Conservation (phyloP, 2,329 filamentous ascomycete species). For the Teratosphaeria gauchensis region DNA sequence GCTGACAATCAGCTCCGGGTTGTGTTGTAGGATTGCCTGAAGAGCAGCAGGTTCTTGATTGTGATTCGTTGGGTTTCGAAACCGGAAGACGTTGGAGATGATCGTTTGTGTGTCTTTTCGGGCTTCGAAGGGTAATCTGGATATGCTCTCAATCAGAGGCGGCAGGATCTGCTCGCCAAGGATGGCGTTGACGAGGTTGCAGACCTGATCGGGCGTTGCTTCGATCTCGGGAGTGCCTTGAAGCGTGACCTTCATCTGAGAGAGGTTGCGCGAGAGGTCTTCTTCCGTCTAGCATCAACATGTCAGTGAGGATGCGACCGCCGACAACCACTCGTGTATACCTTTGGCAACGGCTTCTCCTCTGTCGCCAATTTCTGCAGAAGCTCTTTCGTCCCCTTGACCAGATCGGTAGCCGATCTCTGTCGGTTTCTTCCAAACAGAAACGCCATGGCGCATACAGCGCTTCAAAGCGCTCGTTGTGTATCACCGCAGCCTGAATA, state of each 20-base stretch:
- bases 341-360: slow-evolving; percentile 38
- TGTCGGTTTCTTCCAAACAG: slow-evolving; percentile 55
- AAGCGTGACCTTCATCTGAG: slow-evolving; percentile 84
- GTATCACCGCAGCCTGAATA: background rate
- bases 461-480: slow-evolving; percentile 2
- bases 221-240: slow-evolving; percentile 91
- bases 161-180: slow-evolving; percentile 86
- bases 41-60: slow-evolving; percentile 73
- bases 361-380: slow-evolving; percentile 47
- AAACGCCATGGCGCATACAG: slow-evolving; percentile 51
- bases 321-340: slow-evolving; percentile 1
- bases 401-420: slow-evolving; percentile 53
- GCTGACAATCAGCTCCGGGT: slow-evolving; percentile 78
- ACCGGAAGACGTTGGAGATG: slow-evolving; percentile 89
- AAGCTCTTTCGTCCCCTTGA: slow-evolving; percentile 54
- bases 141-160: slow-evolving; percentile 70
- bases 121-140: slow-evolving; percentile 85
- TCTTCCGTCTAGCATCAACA: slow-evolving; percentile 56
- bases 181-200: slow-evolving; percentile 72
- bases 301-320: slow-evolving; percentile 14
- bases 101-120: slow-evolving; percentile 93
- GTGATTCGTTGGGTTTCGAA: slow-evolving; percentile 58
- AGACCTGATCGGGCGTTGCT: slow-evolving; percentile 76
- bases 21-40: slow-evolving; percentile 76
- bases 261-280: slow-evolving; percentile 74